These are phyloP conservation scores for Uncinocarpus reesii DNA, from an alignment of 2,329 filamentous ascomycete species.

Conservation along the genomic window DNA sequence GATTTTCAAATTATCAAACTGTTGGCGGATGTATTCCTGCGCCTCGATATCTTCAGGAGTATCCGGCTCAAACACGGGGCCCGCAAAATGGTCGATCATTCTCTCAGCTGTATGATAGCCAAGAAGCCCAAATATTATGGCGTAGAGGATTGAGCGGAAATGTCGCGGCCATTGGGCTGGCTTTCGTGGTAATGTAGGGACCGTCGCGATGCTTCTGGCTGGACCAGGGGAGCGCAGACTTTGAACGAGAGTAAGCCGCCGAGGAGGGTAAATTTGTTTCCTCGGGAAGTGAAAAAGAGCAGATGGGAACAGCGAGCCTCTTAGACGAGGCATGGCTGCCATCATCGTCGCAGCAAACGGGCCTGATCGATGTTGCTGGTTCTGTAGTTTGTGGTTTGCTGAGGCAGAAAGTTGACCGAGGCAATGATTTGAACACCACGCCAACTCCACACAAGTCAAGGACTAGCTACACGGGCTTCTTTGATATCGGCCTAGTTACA, in stretches of 20 bases:
- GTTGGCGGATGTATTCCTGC: slow-evolving; percentile 24
- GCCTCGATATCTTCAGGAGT: slow-evolving; percentile 26
- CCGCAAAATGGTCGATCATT: neutral
- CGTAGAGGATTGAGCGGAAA: slow-evolving; percentile 24
- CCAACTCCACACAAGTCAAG: no score
- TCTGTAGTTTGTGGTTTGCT: no score
- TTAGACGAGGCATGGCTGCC: slow-evolving; percentile 2
- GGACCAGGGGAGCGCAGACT: no score
- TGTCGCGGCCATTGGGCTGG: slow-evolving; percentile 29
- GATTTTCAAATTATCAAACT: slow-evolving; percentile 29
- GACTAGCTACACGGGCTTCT: no score
- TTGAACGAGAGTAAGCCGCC: no score
- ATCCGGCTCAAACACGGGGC: slow-evolving; percentile 23
- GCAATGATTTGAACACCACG: no score
- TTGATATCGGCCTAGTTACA: no score
- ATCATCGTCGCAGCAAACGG: neutral
- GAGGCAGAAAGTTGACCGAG: no score
- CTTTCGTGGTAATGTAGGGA: slow-evolving; percentile 15
- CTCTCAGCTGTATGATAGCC: slow-evolving; percentile 17
- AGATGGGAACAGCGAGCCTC: neutral
- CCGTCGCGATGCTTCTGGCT: no score
- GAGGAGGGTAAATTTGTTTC: neutral
- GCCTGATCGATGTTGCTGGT: neutral
- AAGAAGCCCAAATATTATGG: slow-evolving; percentile 26
- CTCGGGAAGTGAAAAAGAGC: neutral